Base-by-base conservation (phyloP, 192 early-diverging fungal species). In the Gigaspora rosea region DNA sequence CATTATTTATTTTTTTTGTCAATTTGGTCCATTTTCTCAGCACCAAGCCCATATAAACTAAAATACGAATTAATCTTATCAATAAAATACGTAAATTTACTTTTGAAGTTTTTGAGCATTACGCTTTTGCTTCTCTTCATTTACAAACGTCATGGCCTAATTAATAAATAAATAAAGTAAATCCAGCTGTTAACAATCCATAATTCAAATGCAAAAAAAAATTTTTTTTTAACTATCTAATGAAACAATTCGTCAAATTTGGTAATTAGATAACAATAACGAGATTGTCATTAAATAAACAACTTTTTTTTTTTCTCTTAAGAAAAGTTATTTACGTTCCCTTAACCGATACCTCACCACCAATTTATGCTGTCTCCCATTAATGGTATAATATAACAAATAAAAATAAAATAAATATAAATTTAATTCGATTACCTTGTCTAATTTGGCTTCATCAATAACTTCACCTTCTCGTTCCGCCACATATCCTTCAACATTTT, bases 401-500 rank as follows among this genome's bases (percentile, higher is more conserved):
- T 15, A 67, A 46, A 8, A 67, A 67, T 16, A 11, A 32, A n/a
- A n/a, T n/a, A n/a, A n/a, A n/a, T n/a, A n/a, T n/a, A n/a, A n/a
- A n/a, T n/a, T n/a, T n/a, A n/a, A n/a, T n/a, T n/a, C n/a, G n/a
- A 4, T 22, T 82, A 87, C 88, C 85, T 89, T 83, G 56, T 84
- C 85, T 20, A 89, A 61, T 70, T 87, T 87, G 6, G 75, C 73
- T 63, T 82, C 68, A 79, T 87, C 88, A 51, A 89, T 80, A 41
- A 72, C 85, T 33, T 82, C 81, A 20, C 82, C 83, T 36, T 84
- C 86, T 22, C 66, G 52, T 32, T 86, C 86, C 51, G 85, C 81
- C 48, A 82, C 80, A 58, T 83, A 81, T 46, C 83, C 85, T 0
- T 84, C 78, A 58, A 89, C 86, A 65, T 84, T 82, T 77, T 85